Evolutionary conservation across 2,329 filamentous ascomycete genomes (phyloP), one percentile per base, ranked within the genome.

Genomic region (Canariomyces notabilis): DNA sequence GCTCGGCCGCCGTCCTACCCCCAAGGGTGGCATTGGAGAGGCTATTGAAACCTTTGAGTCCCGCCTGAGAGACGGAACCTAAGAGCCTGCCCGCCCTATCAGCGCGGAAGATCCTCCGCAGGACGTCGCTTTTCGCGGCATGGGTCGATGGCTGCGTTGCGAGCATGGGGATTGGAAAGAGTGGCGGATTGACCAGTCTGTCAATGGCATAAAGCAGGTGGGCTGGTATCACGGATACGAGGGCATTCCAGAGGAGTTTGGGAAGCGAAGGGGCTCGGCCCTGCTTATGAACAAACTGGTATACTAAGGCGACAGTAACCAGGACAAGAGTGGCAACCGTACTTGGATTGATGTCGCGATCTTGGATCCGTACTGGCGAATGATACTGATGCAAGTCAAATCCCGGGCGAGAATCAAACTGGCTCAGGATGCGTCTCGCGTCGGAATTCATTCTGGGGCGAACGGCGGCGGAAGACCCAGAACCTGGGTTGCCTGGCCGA

Each of bases 81-180:
- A 82, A 72, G 52, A 82, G 70, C 40, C 76, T 71, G 31, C 71
- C 70, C 5, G 70, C 63, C 42, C 61, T 70, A 55, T 80, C 76
- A 50, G 85, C 59, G 2, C 82, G 77, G 26, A 88, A 63, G 23
- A 88, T 72, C 50, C 79, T 76, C 56, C 75, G 73, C 67, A 89
- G 74, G 8, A 75, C 73, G 54, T 82, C 76, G 60, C 79, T 82
- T 64, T 89, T 89, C 20, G 75, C 74, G 14, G 71, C 72, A 68
- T 75, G 70, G 34, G 65, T 73, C 55, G 59, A 38, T 29, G 39
- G 22, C 38, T 68, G 49, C 63, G 64, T 44, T 57, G 66, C 39
- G 49, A 58, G 61, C 60, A 61, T 68, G 32, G 67, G 61, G 43
- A 58, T 58, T 9, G 71, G 65, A 37, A 70, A 61, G 14, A 70